Conservation (phyloP, 768 basidiomycete species). For the Suillus fuscotomentosus region DNA sequence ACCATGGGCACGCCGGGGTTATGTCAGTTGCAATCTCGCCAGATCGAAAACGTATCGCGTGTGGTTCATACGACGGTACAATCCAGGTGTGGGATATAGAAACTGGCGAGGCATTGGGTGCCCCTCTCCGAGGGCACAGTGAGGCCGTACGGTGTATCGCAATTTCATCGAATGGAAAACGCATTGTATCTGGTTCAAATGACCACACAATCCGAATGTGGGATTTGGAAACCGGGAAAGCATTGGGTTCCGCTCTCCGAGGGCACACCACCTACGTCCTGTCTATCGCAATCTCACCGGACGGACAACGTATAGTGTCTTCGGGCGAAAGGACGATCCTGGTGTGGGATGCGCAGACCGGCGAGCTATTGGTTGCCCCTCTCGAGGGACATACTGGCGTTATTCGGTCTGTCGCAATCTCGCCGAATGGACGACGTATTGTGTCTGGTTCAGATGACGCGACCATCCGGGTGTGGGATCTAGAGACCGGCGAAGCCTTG, state of each 20-base stretch:
- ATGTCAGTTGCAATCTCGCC: conserved; percentile 6
- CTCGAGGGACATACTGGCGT: not conserved
- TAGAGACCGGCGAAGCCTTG: conserved; percentile 5
- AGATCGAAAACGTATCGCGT: conserved; percentile 4
- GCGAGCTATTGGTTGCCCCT: not conserved
- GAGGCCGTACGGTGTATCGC: conserved; percentile 4
- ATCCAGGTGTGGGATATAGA: conserved; percentile 12
- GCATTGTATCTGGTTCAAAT: conserved; percentile 27
- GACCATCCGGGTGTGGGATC: conserved; percentile 3
- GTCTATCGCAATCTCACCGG: conserved; percentile 31
- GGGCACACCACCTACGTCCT: conserved; percentile 26
- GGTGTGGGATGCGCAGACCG: conserved; percentile 27
- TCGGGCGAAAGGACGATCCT: conserved; percentile 28
- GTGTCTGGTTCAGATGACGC: not conserved
- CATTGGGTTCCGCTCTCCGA: conserved; percentile 22
- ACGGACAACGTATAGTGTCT: conserved; percentile 31
- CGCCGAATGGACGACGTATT: conserved; percentile 4
- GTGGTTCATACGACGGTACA: conserved; percentile 5
- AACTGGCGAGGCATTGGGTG: conserved; percentile 6
- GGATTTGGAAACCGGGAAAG: conserved; percentile 20
- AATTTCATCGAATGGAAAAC: conserved; percentile 13
- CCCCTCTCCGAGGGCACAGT: conserved; percentile 5
- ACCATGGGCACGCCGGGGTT: not conserved
- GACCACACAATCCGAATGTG: conserved; percentile 29
- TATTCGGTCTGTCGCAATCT: not conserved